Conservation (phyloP, 176 grass and related monocot species). For the Paspalum notatum region DNA sequence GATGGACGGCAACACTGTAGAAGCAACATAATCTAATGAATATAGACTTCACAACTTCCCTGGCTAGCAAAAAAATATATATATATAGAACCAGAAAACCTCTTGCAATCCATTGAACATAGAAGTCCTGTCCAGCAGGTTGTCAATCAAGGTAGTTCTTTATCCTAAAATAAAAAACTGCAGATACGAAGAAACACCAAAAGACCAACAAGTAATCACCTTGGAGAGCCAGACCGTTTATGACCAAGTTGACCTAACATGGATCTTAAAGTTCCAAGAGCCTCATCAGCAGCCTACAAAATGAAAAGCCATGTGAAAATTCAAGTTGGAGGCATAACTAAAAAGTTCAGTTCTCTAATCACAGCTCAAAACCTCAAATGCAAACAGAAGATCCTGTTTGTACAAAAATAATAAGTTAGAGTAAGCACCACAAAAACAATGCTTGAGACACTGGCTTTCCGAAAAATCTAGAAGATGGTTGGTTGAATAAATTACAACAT, state of each 20-base stretch:
- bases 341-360: background rate
- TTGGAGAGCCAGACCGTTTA: constrained; percentile 79
- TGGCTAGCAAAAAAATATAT: background rate
- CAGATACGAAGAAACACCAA: background rate
- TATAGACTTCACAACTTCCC: background rate
- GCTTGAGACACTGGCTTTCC: constrained; percentile 19
- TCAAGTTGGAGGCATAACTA: constrained; percentile 17
- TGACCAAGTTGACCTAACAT: constrained; percentile 79
- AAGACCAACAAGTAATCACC: constrained; percentile 55
- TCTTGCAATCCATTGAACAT: background rate
- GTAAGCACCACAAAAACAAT: constrained; percentile 7
- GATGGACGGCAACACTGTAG: background rate
- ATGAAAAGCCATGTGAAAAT: constrained; percentile 20
- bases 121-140: constrained; percentile 6
- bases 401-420: background rate
- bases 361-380: constrained; percentile 9
- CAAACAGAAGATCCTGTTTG: constrained; percentile 1
- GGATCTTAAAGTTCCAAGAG: constrained; percentile 84
- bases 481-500: background rate
- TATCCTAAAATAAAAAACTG: constrained; percentile 11
- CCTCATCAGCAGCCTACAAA: constrained; percentile 90
- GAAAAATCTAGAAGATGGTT: constrained; percentile 20
- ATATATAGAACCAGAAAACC: background rate
- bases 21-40: constrained; percentile 29
- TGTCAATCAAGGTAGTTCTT: constrained; percentile 27